Evolutionary conservation across 805 yeast species (phyloP).

Genomic region (Pichia thaimueangensis): DNA sequence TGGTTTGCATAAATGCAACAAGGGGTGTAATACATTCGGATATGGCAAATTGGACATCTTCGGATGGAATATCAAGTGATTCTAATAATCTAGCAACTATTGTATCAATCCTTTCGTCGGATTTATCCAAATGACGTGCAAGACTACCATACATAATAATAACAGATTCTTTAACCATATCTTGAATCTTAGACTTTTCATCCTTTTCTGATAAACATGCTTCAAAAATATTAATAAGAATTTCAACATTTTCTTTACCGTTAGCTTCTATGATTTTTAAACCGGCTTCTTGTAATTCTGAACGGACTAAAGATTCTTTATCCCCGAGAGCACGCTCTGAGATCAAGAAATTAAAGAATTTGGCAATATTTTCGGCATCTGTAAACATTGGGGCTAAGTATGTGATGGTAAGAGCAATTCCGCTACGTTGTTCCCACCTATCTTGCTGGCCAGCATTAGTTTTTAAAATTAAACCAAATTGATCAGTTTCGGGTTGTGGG

Average conservation of each 20-base stretch:
- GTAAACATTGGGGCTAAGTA: conserved; percentile 45
- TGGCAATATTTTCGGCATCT: conserved; percentile 37
- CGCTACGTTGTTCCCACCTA: conserved; percentile 80
- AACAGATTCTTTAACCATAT: conserved; percentile 66
- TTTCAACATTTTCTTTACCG: conserved; percentile 65
- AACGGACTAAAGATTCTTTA: conserved; percentile 61
- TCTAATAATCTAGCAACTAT: conserved; percentile 65
- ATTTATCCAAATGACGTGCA: conserved; percentile 70
- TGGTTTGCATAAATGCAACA: conserved; percentile 48
- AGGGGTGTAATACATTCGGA: conserved; percentile 83
- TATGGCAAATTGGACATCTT: conserved; percentile 82
- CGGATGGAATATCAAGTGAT: conserved; percentile 82
- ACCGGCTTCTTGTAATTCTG: conserved; percentile 88
- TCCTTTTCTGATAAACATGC: conserved; percentile 47
- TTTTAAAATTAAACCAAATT: conserved; percentile 70
- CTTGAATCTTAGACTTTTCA: conserved; percentile 43
- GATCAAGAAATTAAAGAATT: conserved; percentile 52
- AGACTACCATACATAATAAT: conserved; percentile 86
- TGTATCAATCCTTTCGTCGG: conserved; percentile 58
- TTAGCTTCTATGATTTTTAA: conserved; percentile 57
- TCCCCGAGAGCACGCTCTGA: conserved; percentile 68
- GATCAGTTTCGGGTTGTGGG: conserved; percentile 70
- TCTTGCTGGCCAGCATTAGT: conserved; percentile 58
- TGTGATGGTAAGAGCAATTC: conserved; percentile 64
- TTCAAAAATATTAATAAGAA: conserved; percentile 78